Conservation (phyloP, 495 filamentous ascomycete genomes). For the Chaetomium cochliodes region DNA sequence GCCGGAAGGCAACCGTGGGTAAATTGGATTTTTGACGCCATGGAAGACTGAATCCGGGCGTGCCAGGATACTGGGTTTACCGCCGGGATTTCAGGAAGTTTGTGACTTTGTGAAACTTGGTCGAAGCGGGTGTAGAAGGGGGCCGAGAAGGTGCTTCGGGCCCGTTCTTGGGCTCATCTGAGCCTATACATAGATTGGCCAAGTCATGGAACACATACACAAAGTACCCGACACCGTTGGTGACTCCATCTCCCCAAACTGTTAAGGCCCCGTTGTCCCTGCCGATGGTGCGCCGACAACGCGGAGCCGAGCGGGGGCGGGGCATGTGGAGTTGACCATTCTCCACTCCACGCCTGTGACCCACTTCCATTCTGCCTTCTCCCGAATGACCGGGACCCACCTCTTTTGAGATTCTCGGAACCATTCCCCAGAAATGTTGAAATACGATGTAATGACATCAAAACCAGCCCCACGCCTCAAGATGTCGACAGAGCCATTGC, state of each 20-base stretch:
- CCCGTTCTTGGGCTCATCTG: neutral
- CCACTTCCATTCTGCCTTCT: conserved; percentile 11
- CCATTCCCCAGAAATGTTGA: neutral
- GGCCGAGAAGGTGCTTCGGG: neutral
- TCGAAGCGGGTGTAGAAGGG: neutral
- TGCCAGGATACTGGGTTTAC: neutral
- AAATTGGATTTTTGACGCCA: conserved; percentile 5
- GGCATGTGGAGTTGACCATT: neutral
- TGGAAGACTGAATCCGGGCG: conserved; percentile 9
- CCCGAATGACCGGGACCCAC: neutral
- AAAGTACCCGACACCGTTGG: neutral
- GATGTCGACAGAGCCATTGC: conserved; percentile 29
- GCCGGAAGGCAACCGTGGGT: neutral
- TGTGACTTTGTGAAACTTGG: neutral
- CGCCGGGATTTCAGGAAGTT: neutral
- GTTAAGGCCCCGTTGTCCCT: neutral
- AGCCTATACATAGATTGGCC: neutral
- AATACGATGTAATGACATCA: neutral
- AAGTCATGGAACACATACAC: neutral
- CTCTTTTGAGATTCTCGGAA: conserved; percentile 10
- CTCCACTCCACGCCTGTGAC: neutral
- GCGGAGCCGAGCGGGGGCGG: conserved; percentile 21
- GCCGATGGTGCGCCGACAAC: neutral
- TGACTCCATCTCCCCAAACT: neutral
- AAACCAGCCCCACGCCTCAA: conserved; percentile 1